Percentiles rank a stretch among this genome's conserved stretches.
Conservation (phyloP, 23 red algal genomes). For the Gracilaria domingensis region DNA sequence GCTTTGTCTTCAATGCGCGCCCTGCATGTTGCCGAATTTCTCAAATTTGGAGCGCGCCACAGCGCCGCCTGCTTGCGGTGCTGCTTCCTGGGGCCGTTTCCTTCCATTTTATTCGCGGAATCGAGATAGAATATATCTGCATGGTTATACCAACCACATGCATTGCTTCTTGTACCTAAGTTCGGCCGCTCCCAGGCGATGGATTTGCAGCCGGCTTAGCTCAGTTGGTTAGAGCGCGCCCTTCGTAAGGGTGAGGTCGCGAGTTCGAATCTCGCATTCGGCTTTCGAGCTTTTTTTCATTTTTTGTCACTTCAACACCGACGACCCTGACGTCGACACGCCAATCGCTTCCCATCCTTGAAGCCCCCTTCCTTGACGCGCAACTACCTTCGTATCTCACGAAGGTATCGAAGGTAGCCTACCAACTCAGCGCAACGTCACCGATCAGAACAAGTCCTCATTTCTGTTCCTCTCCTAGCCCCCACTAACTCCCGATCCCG, state of each 20-base stretch:
- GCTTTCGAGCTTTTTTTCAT: background rate
- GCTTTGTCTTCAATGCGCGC: background rate
- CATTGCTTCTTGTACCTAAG: too few relatives aligned
- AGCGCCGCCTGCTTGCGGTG: background rate
- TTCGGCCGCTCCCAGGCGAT: too few relatives aligned
- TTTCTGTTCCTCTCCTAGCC: background rate
- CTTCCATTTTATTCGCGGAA: background rate
- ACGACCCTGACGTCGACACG: background rate
- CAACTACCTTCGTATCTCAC: too few relatives aligned
- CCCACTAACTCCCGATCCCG: background rate
- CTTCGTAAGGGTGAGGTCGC: constrained; percentile 86
- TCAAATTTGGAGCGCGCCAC: background rate
- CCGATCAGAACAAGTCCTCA: background rate
- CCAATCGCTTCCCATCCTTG: background rate
- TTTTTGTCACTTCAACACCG: too few relatives aligned
- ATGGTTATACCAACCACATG: too few relatives aligned
- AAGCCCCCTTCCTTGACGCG: too few relatives aligned
- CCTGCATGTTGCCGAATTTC: background rate
- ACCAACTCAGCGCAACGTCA: background rate
- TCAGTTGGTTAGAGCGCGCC: constrained; percentile 87
- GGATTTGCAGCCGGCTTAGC: constrained; percentile 74
- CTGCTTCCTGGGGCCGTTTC: background rate
- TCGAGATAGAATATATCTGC: background rate
- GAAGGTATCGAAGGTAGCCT: too few relatives aligned
- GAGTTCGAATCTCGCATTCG: constrained; percentile 86